A percentile compares a stretch with the other conserved stretches of the same genome.
These are phyloP conservation scores for Scheffersomyces spartinae DNA, from an alignment of 805 yeast species.

Conservation along the genomic window DNA sequence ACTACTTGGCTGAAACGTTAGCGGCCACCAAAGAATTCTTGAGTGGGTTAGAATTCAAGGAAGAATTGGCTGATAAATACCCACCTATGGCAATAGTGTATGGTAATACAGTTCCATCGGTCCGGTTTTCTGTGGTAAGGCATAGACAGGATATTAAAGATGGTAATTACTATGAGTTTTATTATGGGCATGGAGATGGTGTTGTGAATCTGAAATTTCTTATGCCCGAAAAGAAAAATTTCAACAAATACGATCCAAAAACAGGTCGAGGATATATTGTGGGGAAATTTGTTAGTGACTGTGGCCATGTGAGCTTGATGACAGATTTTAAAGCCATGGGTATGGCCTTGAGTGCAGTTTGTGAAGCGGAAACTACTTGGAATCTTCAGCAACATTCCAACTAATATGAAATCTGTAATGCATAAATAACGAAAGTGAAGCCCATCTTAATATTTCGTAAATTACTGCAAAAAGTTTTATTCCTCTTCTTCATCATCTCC, in stretches of 20 bases:
- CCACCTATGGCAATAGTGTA: constrained; percentile 82
- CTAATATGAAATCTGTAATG: neutral
- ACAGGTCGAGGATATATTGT: constrained; percentile 40
- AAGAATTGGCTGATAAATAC: constrained; percentile 34
- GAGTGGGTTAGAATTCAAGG: constrained; percentile 42
- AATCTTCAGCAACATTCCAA: constrained; percentile 1
- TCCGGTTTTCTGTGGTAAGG: constrained; percentile 63
- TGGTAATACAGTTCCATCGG: constrained; percentile 77
- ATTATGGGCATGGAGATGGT: constrained; percentile 89
- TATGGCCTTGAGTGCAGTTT: constrained; percentile 52
- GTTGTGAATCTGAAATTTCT: constrained; percentile 77
- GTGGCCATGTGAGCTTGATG: constrained; percentile 75
- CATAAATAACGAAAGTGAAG: neutral
- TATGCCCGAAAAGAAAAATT: constrained; percentile 69
- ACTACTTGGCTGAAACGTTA: constrained; percentile 53
- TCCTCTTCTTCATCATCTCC: constrained; percentile 10
- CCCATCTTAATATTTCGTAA: neutral
- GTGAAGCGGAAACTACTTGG: constrained; percentile 44
- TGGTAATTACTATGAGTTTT: constrained; percentile 67
- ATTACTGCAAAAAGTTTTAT: neutral
- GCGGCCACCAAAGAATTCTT: constrained; percentile 46
- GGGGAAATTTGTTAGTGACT: constrained; percentile 49
- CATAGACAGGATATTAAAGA: constrained; percentile 49
- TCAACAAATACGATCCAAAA: constrained; percentile 19
- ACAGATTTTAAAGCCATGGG: constrained; percentile 66